Evolutionary conservation across 306 rosid species (phyloP).

Genomic region (Castanea crenata): DNA sequence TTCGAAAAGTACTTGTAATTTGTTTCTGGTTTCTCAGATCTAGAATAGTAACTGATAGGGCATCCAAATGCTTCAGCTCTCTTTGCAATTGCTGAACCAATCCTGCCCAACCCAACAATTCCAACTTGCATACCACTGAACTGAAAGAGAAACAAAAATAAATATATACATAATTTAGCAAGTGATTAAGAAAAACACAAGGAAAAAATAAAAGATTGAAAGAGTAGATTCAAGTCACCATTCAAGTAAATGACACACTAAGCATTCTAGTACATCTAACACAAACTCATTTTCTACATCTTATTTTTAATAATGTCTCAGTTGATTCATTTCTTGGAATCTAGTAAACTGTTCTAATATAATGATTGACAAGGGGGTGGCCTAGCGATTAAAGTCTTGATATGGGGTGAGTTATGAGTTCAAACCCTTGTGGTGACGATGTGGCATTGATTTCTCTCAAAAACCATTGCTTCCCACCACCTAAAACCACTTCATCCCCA

Average conservation of each 20-base stretch:
- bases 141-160: constrained; percentile 38
- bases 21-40: constrained; percentile 45
- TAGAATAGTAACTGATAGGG: constrained; percentile 46
- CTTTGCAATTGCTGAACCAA: constrained; percentile 67
- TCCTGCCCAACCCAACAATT: constrained; percentile 75
- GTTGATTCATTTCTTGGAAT: neutral
- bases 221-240: neutral
- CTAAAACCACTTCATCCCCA: too few relatives aligned
- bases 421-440: too few relatives aligned
- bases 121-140: constrained; percentile 65
- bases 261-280: neutral
- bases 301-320: neutral
- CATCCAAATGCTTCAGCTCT: constrained; percentile 67
- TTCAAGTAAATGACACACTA: neutral
- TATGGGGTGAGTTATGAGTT: too few relatives aligned
- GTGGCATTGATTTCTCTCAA: too few relatives aligned
- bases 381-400: too few relatives aligned
- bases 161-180: neutral
- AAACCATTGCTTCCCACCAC: too few relatives aligned
- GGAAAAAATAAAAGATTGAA: neutral
- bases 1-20: constrained; percentile 49
- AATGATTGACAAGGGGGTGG: too few relatives aligned
- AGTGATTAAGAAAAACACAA: neutral
- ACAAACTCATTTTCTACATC: neutral
- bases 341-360: neutral